phyloP scores from a whole-genome alignment of 305 asterid species.

The Fraxinus sp. region DNA sequence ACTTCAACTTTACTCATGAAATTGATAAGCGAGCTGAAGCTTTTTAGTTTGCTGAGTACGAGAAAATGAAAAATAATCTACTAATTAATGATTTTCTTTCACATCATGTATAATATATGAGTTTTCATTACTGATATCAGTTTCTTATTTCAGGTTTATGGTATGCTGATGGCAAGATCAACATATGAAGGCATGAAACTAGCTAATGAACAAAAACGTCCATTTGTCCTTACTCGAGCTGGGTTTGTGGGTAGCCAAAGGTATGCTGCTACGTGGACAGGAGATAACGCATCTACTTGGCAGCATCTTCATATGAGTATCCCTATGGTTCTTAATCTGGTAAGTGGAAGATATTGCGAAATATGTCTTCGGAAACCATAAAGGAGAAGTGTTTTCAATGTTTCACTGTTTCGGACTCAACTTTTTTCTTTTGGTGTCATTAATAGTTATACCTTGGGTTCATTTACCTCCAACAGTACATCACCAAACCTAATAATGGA shows the following conservation, averaged over 20 bases:
- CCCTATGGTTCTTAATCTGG: slow-evolving; percentile 90
- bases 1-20: background rate
- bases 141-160: slow-evolving; percentile 63
- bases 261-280: slow-evolving; percentile 83
- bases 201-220: slow-evolving; percentile 70
- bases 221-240: slow-evolving; percentile 96
- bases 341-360: slow-evolving; percentile 28
- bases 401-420: background rate
- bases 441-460: too few relatives aligned
- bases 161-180: slow-evolving; percentile 97
- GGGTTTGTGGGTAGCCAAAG: slow-evolving; percentile 76
- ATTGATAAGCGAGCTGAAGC: background rate
- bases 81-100: background rate
- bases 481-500: background rate
- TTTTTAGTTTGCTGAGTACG: background rate
- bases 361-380: background rate
- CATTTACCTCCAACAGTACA: too few relatives aligned
- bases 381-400: background rate
- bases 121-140: slow-evolving; percentile 1
- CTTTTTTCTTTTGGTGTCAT: background rate
- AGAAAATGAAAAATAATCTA: background rate
- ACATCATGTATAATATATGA: background rate
- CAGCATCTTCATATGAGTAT: slow-evolving; percentile 95
- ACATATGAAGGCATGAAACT: slow-evolving; percentile 88
- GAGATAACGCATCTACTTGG: slow-evolving; percentile 94